Evolutionary conservation across 202 grass and related monocot species (phyloP), one percentile per base, ranked within the genome.

Genomic region (Bolboschoenoplectus hybrid): DNA sequence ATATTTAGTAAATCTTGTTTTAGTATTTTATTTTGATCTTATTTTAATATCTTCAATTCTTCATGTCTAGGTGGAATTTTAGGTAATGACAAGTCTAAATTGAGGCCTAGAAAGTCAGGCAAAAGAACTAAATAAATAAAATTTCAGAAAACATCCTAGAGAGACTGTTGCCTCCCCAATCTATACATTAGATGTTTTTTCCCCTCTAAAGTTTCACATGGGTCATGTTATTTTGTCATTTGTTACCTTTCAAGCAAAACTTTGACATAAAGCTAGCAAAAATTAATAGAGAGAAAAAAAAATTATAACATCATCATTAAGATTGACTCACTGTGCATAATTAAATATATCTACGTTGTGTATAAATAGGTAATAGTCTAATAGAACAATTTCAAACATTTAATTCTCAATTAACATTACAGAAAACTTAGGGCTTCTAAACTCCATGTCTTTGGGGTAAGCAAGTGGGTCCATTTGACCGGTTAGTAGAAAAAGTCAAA

Each of bases 71-170:
- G 34, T 80, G 14, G 16, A 43, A 20, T 80, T 40, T n/a, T 43
- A 58, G 53, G 52, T 41, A 35, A 80, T 36, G 7, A 38, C 52
- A 57, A 76, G 53, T 53, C 14, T 60, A 80, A 19, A 60, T n/a
- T 43, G 35, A 80, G 1, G 74, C 35, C 74, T 58, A 39, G 26
- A 58, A 35, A 58, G 52, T 35, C n/a, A 40, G 74, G 34, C 36
- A 2, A 79, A 79, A 77, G 7, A 79, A 58, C 35, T 40, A 79
- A 34, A 79, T 79, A 9, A 74, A 40, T 40, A 79, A 39, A 77
- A 3, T 52, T 77, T 57, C 35, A 40, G 14, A 52, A 57, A n/a
- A 9, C 13, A 2, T n/a, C 2, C 9, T 55, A 16, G 32, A 38
- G 12, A 39, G 34, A 78, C 45, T 50, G 44, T n/a, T 40, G 14